Evolutionary conservation across 805 yeast genomes (phyloP), one percentile per base, ranked within the genome.

Genomic region (Scheffersomyces coipomensis): DNA sequence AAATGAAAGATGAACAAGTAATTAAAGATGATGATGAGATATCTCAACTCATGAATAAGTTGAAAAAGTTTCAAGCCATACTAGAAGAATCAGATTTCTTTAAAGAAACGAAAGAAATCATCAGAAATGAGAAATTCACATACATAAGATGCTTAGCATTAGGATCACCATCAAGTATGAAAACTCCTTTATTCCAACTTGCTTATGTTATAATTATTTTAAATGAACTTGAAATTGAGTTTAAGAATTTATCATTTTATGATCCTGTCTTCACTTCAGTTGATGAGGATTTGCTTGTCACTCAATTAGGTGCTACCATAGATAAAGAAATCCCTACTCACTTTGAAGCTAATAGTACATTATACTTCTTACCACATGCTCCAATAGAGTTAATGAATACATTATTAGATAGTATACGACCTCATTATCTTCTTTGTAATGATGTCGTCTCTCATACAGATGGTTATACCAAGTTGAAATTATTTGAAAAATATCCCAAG

Each of bases 331-430:
- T 39, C 13, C 30, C 30, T 5, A 34, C 39, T 12, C 34, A 23
- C 13, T 37, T 16, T 21, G 13, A 13, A 36, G 38, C 8, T 31
- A 45, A 1, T 15, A 34, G 44, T 1, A 62, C 71, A 0, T 58
- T 86, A 2, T 83, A 66, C 55, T 85, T 78, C 51, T 66, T 86
- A 34, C 95, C 95, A 0, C 95, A 86, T 62, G 91, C 90, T 0
- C 87, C 88, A 1, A 58, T 83, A 29, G 66, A 57, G 13, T 50
- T 80, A 13, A 75, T 83, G 1, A 72, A 78, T 29, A n/a, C 19
- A 1, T 45, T 79, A 1, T 36, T 79, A 10, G 30, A 31, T 2
- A 18, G 40, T 0, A 55, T 62, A 17, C 19, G 52, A 24, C 79
- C 83, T 2, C 38, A 30, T n/a, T 51, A 59, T 25, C 45, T 76